Percentiles rank a stretch among this genome's conserved stretches.
phyloP scores from a whole-genome alignment of 2,329 filamentous ascomycete genomes.

The Alternaria rosae region DNA sequence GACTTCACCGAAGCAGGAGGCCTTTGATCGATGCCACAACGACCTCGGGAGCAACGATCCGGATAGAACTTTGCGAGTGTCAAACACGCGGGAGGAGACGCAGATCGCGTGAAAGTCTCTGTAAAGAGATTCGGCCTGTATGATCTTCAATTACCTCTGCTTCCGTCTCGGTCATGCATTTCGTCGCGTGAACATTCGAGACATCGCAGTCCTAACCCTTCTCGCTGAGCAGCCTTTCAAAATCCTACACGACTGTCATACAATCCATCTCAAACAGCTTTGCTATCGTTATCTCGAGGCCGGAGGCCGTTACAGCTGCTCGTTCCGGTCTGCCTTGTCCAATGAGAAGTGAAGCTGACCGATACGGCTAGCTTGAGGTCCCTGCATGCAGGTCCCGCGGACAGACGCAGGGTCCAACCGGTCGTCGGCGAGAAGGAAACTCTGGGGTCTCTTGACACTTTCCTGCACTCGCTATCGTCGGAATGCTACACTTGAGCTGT shows the following conservation, averaged over 20 bases:
- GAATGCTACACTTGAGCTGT: neutral
- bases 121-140: neutral
- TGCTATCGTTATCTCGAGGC: neutral
- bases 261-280: neutral
- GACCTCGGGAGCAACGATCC: neutral
- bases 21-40: neutral
- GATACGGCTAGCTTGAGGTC: neutral
- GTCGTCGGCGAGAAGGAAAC: slow-evolving; percentile 6
- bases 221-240: neutral
- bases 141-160: accelerated
- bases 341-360: neutral
- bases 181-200: neutral
- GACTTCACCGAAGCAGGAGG: neutral
- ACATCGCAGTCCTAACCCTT: accelerated
- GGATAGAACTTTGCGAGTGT: neutral
- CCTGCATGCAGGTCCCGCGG: slow-evolving; percentile 9
- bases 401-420: slow-evolving; percentile 10
- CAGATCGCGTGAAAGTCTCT: neutral
- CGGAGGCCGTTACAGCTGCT: neutral
- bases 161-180: accelerated
- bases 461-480: neutral
- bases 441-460: slow-evolving; percentile 5
- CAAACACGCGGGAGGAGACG: neutral
- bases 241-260: neutral
- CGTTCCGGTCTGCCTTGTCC: neutral